phyloP scores from a whole-genome alignment of 2,329 filamentous ascomycete genomes.

The Chrysoporthe cubensis region DNA sequence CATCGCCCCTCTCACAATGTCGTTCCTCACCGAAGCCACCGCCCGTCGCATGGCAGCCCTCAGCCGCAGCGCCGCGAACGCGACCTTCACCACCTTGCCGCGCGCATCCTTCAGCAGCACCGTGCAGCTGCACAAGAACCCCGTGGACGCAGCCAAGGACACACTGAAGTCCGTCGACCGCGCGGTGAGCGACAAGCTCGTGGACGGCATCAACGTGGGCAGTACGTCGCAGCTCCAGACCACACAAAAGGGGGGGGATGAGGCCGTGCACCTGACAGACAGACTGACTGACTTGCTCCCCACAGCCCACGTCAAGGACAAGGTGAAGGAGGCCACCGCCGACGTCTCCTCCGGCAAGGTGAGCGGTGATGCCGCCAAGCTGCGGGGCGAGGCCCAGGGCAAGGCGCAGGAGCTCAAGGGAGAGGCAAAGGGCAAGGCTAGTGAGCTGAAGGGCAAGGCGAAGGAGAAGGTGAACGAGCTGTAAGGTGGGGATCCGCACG shows the following conservation, averaged over 20 bases:
- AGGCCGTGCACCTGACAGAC: slow-evolving; percentile 22
- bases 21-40: slow-evolving; percentile 54
- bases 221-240: slow-evolving; percentile 46
- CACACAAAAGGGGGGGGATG: background rate
- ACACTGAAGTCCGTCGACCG: slow-evolving; percentile 63
- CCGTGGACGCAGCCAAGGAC: slow-evolving; percentile 62
- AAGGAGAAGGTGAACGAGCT: slow-evolving; percentile 30
- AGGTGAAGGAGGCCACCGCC: slow-evolving; percentile 52
- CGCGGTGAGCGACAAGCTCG: slow-evolving; percentile 62
- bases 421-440: slow-evolving; percentile 37
- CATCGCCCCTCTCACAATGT: slow-evolving; percentile 45
- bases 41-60: slow-evolving; percentile 48
- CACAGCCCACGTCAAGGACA: slow-evolving; percentile 46
- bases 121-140: slow-evolving; percentile 49
- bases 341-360: slow-evolving; percentile 41
- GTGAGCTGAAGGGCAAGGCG: slow-evolving; percentile 30
- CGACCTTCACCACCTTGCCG: slow-evolving; percentile 39
- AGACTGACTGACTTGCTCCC: background rate
- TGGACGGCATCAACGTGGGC: slow-evolving; percentile 63
- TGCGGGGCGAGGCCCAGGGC: slow-evolving; percentile 44
- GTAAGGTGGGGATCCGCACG: background rate
- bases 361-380: slow-evolving; percentile 39
- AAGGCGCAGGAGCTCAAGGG: slow-evolving; percentile 45
- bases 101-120: slow-evolving; percentile 56
- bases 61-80: slow-evolving; percentile 43